A percentile compares a stretch with the other conserved stretches of the same genome.
Conservation (phyloP, 1,139 yeast genomes). For the Hansenula lynferdii region DNA sequence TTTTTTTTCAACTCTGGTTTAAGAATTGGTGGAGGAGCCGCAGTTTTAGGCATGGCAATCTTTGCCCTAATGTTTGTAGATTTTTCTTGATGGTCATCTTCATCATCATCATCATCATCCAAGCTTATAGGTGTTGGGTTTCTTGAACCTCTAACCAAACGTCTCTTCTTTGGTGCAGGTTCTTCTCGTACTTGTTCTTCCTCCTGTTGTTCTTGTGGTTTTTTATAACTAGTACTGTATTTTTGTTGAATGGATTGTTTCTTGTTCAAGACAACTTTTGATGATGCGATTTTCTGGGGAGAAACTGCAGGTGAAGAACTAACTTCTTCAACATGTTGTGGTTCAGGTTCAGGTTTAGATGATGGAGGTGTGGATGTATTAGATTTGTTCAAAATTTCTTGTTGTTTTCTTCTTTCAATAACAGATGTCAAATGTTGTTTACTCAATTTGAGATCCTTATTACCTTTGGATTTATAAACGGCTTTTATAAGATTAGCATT, state of each 20-base stretch:
- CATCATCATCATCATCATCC: constrained; percentile 1
- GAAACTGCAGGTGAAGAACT: constrained; percentile 21
- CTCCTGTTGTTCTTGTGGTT: not conserved
- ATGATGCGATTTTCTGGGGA: constrained; percentile 28
- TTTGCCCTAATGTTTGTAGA: not conserved
- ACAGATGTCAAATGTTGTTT: constrained; percentile 40
- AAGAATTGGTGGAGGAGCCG: not conserved
- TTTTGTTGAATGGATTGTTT: constrained; percentile 53
- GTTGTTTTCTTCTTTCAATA: constrained; percentile 20
- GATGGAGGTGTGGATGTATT: not conserved
- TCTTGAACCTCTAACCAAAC: constrained; percentile 24
- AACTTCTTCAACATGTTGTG: constrained; percentile 11
- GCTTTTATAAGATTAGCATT: constrained; percentile 50
- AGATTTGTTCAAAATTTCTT: constrained; percentile 6
- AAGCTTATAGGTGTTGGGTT: constrained; percentile 3
- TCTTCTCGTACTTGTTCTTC: constrained; percentile 3
- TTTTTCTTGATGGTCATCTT: constrained; percentile 1
- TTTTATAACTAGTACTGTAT: constrained; percentile 24
- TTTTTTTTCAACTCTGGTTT: not conserved
- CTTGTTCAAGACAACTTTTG: constrained; percentile 53
- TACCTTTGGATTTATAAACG: constrained; percentile 54
- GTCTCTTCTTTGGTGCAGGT: constrained; percentile 21
- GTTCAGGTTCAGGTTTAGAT: not conserved
- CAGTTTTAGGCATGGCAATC: not conserved
- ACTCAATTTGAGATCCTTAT: constrained; percentile 49